Base-by-base conservation (phyloP, 108 stramenopile species). In the Pseudonitzschia multiseries region DNA sequence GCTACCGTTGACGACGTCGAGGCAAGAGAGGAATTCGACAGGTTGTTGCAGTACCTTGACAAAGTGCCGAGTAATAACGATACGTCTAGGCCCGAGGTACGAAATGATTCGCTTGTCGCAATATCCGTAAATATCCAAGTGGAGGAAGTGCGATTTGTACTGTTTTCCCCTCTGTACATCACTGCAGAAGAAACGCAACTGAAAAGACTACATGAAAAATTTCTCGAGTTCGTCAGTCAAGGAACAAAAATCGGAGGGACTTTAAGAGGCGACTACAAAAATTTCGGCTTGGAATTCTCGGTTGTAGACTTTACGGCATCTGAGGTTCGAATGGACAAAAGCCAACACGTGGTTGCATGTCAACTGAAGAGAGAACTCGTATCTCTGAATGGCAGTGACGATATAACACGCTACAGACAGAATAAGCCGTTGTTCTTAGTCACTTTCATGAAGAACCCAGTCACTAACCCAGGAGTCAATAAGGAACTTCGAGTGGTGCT, bases 241-340 rank as follows among this genome's bases (percentile, higher is more conserved):
- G 57, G 53, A 24, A 33, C 84, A 42, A 62, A 33, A 31, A 46
- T 63, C 10, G 57, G 72, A 17, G 67, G 52, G 36, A 60, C 65
- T 4, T 57, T 87, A 14, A 73, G 71, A 42, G 86, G 81, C 6
- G 82, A 87, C 69, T 87, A 79, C 52, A 64, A 87, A 56, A 77
- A 77, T 8, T 70, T 70, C 46, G 62, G 72, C 0, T 52, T 79
- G 27, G 65, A 78, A 28, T 26, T 81, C 17, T 83, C 80, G 21
- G 15, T 86, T n/a, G 36, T 68, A 3, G 78, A 82, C 40, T 70
- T 81, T 63, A 56, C 67, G 51, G 80, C 73, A 29, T 54, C 56
- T 12, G 86, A 87, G 51, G 70, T 82, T 64, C 62, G 80, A 50
- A 31, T 69, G 22, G 70, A 81, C 48, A 77, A 36, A 24, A 74